Evolutionary conservation across 78 protist genomes (phyloP).

Genomic region (Capsaspora owczarzaki): DNA sequence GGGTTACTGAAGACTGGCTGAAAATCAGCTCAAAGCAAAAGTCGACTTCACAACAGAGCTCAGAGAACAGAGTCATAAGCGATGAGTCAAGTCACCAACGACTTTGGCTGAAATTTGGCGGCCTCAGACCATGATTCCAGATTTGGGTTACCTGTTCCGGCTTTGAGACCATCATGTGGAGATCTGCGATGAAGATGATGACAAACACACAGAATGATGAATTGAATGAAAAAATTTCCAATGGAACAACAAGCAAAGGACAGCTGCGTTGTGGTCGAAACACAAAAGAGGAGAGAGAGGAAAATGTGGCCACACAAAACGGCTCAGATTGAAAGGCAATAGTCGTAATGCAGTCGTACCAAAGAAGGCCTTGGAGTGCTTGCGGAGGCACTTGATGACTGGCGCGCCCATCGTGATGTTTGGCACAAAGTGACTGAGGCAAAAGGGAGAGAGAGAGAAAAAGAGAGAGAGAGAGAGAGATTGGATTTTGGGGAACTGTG

Average conservation of each 20-base stretch:
- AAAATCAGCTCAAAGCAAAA: no score
- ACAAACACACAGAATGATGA: background rate
- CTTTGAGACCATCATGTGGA: slow-evolving; percentile 95
- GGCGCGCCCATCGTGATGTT: slow-evolving; percentile 93
- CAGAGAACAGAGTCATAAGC: no score
- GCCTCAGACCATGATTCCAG: background rate
- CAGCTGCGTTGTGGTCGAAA: no score
- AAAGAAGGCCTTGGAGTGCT: slow-evolving; percentile 68
- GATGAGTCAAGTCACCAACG: no score
- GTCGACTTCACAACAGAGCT: no score
- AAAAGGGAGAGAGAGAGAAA: background rate
- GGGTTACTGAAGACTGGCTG: no score
- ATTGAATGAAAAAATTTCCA: background rate
- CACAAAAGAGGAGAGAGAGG: no score
- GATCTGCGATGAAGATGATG: no score
- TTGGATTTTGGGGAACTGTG: background rate
- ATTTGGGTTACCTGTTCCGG: slow-evolving; percentile 42
- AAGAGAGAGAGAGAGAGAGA: no score
- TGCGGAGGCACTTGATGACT: slow-evolving; percentile 77
- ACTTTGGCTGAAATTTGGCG: no score
- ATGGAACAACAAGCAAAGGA: no score
- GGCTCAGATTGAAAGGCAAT: background rate
- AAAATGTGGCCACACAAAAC: no score
- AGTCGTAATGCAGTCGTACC: background rate
- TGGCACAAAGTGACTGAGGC: slow-evolving; percentile 89